Evolutionary conservation across 257 asterid genomes (phyloP).

Genomic region (Ocimum tenuiflorum): DNA sequence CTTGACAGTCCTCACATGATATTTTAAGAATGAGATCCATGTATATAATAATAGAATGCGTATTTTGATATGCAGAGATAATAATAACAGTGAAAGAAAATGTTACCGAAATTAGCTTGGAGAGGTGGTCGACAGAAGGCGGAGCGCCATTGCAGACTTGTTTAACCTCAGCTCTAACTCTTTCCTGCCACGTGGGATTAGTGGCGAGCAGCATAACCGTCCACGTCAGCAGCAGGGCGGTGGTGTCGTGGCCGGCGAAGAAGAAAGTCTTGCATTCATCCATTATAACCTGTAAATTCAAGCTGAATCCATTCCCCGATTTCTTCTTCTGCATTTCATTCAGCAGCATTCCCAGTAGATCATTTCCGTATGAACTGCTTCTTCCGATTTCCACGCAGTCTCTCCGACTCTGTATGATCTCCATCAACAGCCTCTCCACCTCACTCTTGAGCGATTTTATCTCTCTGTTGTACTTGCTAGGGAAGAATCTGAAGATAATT

Average conservation of each 20-base stretch:
- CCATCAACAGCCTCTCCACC: conserved; percentile 77
- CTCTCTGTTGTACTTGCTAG: conserved; percentile 85
- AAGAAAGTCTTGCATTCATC: conserved; percentile 95
- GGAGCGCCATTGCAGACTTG: conserved; percentile 47
- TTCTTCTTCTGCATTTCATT: conserved; percentile 70
- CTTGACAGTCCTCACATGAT: too few relatives aligned
- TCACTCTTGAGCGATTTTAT: conserved; percentile 65
- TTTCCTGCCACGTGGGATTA: conserved; percentile 72
- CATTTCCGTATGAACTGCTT: conserved; percentile 66
- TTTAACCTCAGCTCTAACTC: conserved; percentile 51
- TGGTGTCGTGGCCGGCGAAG: conserved; percentile 94
- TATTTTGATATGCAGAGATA: background rate
- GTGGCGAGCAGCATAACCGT: conserved; percentile 77
- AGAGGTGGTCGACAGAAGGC: conserved; percentile 57
- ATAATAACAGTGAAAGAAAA: too few relatives aligned
- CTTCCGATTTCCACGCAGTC: conserved; percentile 73
- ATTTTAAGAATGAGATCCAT: background rate
- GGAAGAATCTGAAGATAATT: conserved; percentile 81
- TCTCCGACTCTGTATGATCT: conserved; percentile 72
- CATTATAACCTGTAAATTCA: conserved; percentile 73
- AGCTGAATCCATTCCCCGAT: conserved; percentile 38
- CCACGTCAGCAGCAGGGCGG: conserved; percentile 86
- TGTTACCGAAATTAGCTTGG: conserved; percentile 69
- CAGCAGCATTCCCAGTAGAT: conserved; percentile 64
- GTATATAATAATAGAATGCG: background rate